phyloP scores from a whole-genome alignment of 2,329 filamentous ascomycete genomes.

The Ceratocystis variospora region DNA sequence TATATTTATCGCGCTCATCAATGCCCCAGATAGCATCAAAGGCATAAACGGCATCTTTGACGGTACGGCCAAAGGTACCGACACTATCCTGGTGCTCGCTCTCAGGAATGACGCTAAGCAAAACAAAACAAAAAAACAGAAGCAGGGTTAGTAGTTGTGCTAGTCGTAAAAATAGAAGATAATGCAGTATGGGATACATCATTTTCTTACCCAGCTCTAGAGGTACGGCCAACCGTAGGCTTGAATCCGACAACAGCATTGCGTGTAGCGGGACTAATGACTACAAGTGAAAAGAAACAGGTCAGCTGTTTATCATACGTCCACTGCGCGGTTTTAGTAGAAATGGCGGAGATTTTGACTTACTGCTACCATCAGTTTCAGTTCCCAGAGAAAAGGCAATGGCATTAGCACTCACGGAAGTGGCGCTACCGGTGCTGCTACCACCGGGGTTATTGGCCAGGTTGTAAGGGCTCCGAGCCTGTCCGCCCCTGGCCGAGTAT shows the following conservation, averaged over 20 bases:
- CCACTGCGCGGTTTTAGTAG: background rate
- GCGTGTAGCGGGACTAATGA: conserved; percentile 58
- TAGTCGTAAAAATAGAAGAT: background rate
- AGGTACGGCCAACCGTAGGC: conserved; percentile 60
- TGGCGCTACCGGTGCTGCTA: conserved; percentile 52
- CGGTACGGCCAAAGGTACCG: conserved; percentile 52
- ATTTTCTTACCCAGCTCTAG: conserved; percentile 33
- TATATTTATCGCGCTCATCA: conserved; percentile 53
- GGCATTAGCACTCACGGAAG: conserved; percentile 49
- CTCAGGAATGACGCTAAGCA: conserved; percentile 44
- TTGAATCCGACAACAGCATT: conserved; percentile 61
- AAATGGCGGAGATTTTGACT: conserved; percentile 18
- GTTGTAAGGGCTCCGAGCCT: conserved; percentile 54
- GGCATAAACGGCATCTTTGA: conserved; percentile 52
- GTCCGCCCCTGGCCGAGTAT: conserved; percentile 50
- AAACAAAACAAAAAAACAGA: background rate
- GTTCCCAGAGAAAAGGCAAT: conserved; percentile 55
- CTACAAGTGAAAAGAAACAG: conserved; percentile 21
- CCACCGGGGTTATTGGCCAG: conserved; percentile 54
- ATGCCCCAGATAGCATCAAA: conserved; percentile 55
- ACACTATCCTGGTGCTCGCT: conserved; percentile 54
- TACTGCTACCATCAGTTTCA: conserved; percentile 55
- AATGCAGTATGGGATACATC: background rate
- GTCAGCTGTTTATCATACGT: background rate
- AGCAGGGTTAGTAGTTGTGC: background rate